A percentile compares a stretch with the other conserved stretches of the same genome.
phyloP scores from a whole-genome alignment of 2,329 filamentous ascomycete species.

The Exophiala bonariae region DNA sequence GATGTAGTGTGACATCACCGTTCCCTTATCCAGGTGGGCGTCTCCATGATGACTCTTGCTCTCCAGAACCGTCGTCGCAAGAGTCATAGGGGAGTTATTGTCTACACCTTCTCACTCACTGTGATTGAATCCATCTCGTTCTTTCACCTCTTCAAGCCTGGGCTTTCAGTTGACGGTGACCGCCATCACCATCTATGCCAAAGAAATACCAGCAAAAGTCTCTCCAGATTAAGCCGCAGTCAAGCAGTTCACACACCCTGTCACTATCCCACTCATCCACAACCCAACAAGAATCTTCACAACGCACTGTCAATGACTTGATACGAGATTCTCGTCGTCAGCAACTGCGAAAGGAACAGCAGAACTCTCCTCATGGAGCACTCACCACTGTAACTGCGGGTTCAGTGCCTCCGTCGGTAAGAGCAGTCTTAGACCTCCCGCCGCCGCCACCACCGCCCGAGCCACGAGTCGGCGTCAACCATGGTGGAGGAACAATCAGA shows the following conservation, averaged over 20 bases:
- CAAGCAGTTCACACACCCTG: conserved; percentile 41
- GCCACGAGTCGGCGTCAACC: conserved; percentile 35
- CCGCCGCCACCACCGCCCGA: conserved; percentile 41
- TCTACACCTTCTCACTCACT: too few species aligned
- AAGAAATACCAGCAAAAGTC: conserved; percentile 44
- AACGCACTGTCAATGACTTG: conserved; percentile 47
- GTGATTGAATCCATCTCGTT: too few species aligned
- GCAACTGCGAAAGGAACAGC: conserved; percentile 32
- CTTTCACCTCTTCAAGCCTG: too few species aligned
- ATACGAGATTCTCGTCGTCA: conserved; percentile 47
- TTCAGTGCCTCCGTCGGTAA: conserved; percentile 47
- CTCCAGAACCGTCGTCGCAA: too few species aligned
- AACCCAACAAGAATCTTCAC: conserved; percentile 26
- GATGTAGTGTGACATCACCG: too few species aligned
- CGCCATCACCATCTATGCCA: conserved; percentile 38
- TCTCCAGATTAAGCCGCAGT: conserved; percentile 41
- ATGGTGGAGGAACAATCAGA: conserved; percentile 10
- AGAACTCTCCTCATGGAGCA: conserved; percentile 9
- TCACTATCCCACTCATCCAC: conserved; percentile 31
- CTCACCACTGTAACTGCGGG: conserved; percentile 30
- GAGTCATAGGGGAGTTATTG: too few species aligned
- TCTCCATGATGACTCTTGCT: too few species aligned
- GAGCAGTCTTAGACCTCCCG: conserved; percentile 45
- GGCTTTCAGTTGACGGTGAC: neutral
- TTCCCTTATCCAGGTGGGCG: too few species aligned